Percentiles rank a stretch among this genome's conserved stretches.
Conservation (phyloP, 169 alveolate species). For the Plasmodium chabaudi region DNA sequence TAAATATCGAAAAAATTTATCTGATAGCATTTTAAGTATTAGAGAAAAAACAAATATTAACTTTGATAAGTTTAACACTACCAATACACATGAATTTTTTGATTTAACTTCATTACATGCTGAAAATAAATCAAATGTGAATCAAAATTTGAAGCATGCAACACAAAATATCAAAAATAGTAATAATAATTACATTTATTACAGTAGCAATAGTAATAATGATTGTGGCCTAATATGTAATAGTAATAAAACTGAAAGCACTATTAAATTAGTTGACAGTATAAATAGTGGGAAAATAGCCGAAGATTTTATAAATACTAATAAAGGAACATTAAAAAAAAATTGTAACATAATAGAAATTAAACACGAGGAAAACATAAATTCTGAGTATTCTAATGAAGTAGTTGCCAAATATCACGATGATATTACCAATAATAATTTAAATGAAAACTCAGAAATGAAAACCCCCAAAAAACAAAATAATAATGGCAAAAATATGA, state of each 20-base stretch:
- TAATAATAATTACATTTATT: no score
- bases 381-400: not conserved
- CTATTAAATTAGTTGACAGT: not conserved
- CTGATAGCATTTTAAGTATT: no score
- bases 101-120: not conserved
- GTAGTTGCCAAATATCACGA: not conserved
- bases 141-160: no score
- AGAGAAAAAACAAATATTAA: no score
- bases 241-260: not conserved
- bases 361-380: not conserved
- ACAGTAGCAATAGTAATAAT: not conserved
- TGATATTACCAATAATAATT: not conserved
- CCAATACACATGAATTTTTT: no score
- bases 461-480: not conserved
- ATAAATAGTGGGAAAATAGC: not conserved
- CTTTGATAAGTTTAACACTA: no score
- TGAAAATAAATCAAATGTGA: not conserved
- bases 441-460: not conserved
- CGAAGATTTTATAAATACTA: not conserved
- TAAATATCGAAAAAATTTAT: no score
- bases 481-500: slow-evolving; percentile 1
- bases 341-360: not conserved
- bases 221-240: not conserved
- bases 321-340: slow-evolving; percentile 3
- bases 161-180: no score